Base-by-base conservation (phyloP, 179 eudicot genomes). In the Vitellaria paradoxa region DNA sequence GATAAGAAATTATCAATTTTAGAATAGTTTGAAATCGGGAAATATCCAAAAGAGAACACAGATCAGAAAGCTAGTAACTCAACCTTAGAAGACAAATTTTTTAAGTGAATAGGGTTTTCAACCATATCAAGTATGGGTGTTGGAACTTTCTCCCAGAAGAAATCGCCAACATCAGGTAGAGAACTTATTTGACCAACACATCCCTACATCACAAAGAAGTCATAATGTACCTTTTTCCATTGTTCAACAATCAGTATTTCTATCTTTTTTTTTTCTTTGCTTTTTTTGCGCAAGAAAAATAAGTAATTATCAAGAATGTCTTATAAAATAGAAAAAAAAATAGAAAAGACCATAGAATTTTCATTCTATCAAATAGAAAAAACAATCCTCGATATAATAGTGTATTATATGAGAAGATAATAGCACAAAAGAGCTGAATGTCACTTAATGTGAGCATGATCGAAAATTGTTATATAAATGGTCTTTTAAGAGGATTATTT, bases 81-180 rank as follows among this genome's bases (percentile, higher is more conserved):
- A 82, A 94, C 98, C 98, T 92, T 92, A 53, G 85, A 73, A 68
- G 98, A 87, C 86, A 94, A 81, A 79, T 88, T 91, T 80, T 94
- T 94, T 81, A 94, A 84, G 82, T 91, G 83, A 79, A 89, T 89
- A 47, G 97, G 98, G 77, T 82, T 89, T 77, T 94, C 97, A 82
- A 94, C 84, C 82, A 78, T 88, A 85, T 94, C 97, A 45, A 94
- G 97, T 30, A 94, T 83, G 57, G 98, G 98, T 45, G 97, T 94
- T 30, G 94, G 88, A 57, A 79, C 83, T 78, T 88, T 90, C 74
- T 89, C 98, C 82, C 88, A 79, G 79, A 82, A 82, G 65, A 85
- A 85, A 87, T 89, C 92, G 82, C 82, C 86, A 62, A 61, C 81
- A 78, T 88, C 79, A 52, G 89, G 80, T 47, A 85, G 64, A 82